Conservation (phyloP, 345 rosid genomes). For the Sisymbrium irio region DNA sequence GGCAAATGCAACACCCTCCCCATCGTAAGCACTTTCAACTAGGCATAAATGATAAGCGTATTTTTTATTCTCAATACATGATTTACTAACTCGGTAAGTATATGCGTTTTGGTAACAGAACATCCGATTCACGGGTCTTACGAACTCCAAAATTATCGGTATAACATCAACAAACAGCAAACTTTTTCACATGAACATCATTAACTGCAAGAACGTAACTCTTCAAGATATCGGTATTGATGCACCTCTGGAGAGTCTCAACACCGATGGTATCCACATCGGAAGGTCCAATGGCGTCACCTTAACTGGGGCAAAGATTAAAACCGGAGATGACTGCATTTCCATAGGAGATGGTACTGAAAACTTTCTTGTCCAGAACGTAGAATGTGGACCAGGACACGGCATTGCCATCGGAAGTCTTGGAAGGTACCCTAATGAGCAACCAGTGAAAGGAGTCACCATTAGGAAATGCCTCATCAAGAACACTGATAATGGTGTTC, state of each 20-base stretch:
- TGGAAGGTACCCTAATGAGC: slow-evolving; percentile 45
- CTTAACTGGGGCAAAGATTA: slow-evolving; percentile 26
- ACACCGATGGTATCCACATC: slow-evolving; percentile 61
- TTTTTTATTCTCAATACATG: too few relatives aligned
- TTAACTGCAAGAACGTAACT: slow-evolving; percentile 40
- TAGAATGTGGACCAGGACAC: slow-evolving; percentile 60
- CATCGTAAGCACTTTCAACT: slow-evolving; percentile 25
- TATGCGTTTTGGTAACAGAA: slow-evolving; percentile 22
- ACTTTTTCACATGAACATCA: slow-evolving; percentile 43
- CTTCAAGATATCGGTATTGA: slow-evolving; percentile 22
- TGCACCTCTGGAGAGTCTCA: slow-evolving; percentile 46
- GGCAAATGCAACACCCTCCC: slow-evolving; percentile 37
- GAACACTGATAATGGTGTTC: slow-evolving; percentile 49
- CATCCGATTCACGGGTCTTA: slow-evolving; percentile 19
- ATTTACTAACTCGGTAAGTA: background rate
- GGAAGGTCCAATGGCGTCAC: slow-evolving; percentile 39
- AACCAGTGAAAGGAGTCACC: slow-evolving; percentile 45
- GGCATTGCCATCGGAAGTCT: slow-evolving; percentile 62
- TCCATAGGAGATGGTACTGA: slow-evolving; percentile 51
- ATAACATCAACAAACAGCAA: slow-evolving; percentile 49
- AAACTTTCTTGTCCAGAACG: slow-evolving; percentile 21
- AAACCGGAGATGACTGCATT: slow-evolving; percentile 57
- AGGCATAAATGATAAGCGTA: background rate
- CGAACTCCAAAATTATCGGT: slow-evolving; percentile 19
- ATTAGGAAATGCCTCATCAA: slow-evolving; percentile 40